phyloP scores from a whole-genome alignment of 208 protist species.

The Leishmania arabica region DNA sequence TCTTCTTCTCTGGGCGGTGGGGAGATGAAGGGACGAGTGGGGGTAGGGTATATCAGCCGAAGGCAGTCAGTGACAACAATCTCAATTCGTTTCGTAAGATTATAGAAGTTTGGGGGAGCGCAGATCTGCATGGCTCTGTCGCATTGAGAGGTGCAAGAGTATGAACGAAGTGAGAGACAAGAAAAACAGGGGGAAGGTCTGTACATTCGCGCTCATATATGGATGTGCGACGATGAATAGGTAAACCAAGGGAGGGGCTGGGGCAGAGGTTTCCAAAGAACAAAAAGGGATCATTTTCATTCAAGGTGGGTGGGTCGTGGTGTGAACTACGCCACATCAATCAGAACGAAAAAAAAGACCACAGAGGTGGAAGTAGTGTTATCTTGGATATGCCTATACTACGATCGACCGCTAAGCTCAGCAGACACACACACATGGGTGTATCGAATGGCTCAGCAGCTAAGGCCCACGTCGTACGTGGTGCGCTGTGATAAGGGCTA shows the following conservation, averaged over 20 bases:
- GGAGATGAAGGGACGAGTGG: background rate
- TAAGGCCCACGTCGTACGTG: background rate
- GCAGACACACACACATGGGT: background rate
- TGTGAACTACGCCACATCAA: slow-evolving; percentile 3
- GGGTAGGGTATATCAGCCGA: background rate
- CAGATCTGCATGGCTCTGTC: background rate
- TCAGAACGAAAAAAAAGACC: background rate
- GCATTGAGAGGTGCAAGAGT: background rate
- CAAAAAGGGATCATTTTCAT: background rate
- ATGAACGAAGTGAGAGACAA: background rate
- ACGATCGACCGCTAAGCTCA: background rate
- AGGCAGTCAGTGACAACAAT: background rate
- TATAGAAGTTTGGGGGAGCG: background rate
- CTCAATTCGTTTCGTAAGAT: background rate
- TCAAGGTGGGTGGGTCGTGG: background rate
- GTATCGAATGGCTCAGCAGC: background rate
- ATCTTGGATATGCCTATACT: background rate
- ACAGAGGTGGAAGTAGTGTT: background rate
- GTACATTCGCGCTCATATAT: slow-evolving; percentile 3
- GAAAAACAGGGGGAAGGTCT: background rate
- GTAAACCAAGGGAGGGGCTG: background rate
- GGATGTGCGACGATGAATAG: background rate
- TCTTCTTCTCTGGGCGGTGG: background rate
- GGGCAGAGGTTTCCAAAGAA: background rate
- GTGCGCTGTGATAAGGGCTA: background rate